Conservation (phyloP, 179 eudicot species). For the Heliamphora pulchella region DNA sequence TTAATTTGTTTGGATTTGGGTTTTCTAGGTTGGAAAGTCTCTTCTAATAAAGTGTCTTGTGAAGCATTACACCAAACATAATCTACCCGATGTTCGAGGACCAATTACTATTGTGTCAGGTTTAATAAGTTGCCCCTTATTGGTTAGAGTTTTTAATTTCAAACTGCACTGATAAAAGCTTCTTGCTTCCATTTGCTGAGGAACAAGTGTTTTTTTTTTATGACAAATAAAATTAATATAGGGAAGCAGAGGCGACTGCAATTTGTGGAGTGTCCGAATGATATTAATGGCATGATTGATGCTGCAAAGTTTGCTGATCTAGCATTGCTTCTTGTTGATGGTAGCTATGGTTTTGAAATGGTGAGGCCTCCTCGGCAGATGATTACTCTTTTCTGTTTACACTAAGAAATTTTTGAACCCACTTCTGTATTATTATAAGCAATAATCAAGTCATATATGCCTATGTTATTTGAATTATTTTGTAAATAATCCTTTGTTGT, state of each 20-base stretch:
- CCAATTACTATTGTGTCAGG: conserved; percentile 90
- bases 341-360: conserved; percentile 97
- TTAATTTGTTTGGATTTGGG: not conserved
- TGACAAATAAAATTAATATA: conserved; percentile 10
- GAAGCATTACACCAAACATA: conserved; percentile 84
- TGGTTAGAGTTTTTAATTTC: not conserved
- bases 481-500: not conserved
- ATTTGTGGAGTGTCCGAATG: conserved; percentile 95
- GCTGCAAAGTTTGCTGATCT: conserved; percentile 89
- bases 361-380: conserved; percentile 32
- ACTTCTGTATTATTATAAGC: not conserved
- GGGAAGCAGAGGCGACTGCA: conserved; percentile 86
- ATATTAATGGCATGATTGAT: conserved; percentile 92
- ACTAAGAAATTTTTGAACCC: not conserved
- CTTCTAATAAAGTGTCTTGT: conserved; percentile 77
- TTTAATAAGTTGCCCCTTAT: not conserved
- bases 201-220: not conserved
- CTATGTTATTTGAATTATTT: not conserved
- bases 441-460: not conserved
- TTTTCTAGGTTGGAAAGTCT: conserved; percentile 76
- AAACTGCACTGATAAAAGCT: not conserved
- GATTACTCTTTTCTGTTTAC: not conserved
- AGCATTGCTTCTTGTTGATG: conserved; percentile 82
- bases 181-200: not conserved
- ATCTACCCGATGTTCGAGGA: conserved; percentile 79